phyloP scores from a whole-genome alignment of 2,329 filamentous ascomycete species.

The Aspergillus flavus region DNA sequence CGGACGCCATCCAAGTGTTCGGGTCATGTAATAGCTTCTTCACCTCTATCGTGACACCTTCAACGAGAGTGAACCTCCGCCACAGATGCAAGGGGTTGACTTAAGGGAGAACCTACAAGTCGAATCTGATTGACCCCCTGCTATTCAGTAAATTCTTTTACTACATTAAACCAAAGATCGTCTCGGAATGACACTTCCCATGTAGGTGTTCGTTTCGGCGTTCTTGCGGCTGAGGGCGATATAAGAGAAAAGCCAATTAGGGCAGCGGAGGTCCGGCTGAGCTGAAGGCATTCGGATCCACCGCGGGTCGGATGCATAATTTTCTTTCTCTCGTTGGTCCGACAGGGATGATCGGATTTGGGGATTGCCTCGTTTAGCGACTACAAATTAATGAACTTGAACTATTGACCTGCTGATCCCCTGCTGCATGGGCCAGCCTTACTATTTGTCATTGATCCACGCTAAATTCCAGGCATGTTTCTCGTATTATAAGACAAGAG shows the following conservation, averaged over 20 bases:
- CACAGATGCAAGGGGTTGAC: not conserved
- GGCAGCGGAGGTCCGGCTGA: not conserved
- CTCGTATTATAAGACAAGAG: not conserved
- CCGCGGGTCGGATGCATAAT: no score
- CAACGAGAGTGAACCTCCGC: not conserved
- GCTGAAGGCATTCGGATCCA: not conserved
- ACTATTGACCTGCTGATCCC: not conserved
- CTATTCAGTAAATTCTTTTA: no score
- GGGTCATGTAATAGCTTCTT: no score
- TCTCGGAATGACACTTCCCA: no score
- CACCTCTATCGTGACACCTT: no score
- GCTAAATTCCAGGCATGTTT: not conserved
- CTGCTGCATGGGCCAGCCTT: not conserved
- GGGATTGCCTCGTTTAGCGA: not conserved
- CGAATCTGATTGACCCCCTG: no score
- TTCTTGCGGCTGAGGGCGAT: not conserved
- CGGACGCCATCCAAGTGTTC: no score
- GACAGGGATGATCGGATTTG: not conserved
- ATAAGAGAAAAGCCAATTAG: not conserved
- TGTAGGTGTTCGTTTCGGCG: not conserved
- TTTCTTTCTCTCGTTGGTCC: not conserved
- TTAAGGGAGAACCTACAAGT: no score
- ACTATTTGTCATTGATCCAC: not conserved
- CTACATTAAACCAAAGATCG: no score
- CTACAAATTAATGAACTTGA: not conserved